Base-by-base conservation (phyloP, 2,329 filamentous ascomycete genomes). In the Stemphylium beticola region DNA sequence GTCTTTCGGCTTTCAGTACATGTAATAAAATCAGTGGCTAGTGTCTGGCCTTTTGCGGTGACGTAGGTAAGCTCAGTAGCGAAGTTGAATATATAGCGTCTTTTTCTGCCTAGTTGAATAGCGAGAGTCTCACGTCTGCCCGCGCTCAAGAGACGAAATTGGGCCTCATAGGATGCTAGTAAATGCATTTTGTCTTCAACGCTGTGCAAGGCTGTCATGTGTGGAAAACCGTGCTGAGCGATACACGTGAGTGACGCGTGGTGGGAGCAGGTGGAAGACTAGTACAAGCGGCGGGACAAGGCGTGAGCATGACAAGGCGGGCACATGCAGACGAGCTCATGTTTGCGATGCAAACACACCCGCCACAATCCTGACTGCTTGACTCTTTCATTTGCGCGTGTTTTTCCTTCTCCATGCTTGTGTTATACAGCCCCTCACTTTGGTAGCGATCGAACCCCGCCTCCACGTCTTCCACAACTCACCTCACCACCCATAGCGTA, bases 291-390 rank as follows among this genome's bases (percentile, higher is more conserved):
- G 56, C 57, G 62, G 61, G 60, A 65, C 55, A 48, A 60, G 58
- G 51, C 55, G 65, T 62, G 65, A 42, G 38, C 44, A 41, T 53
- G 50, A 64, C 62, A 55, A 59, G 56, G 61, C 55, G 55, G 61
- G 62, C 60, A 58, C 55, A 62, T 59, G 60, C 53, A 45, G 62
- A 47, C 63, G 55, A 60, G 56, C 58, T 57, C 56, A 49, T 41
- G 48, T 57, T 39, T 49, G 53, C 49, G 52, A 60, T 66, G 54
- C 56, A 48, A 51, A 53, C 45, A 38, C 58, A 32, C 32, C 45
- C 29, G 53, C 34, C 45, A 46, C 36, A 47, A 42, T 46, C 50
- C 47, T 46, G 42, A 53, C 42, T 22, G 45, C 31, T 32, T 52
- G 53, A 45, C 36, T 7, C 46, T 47, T 40, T 49, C 42, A 37